These are phyloP conservation scores for Aquilaria malaccensis DNA, from an alignment of 345 rosid genomes.

Conservation along the genomic window DNA sequence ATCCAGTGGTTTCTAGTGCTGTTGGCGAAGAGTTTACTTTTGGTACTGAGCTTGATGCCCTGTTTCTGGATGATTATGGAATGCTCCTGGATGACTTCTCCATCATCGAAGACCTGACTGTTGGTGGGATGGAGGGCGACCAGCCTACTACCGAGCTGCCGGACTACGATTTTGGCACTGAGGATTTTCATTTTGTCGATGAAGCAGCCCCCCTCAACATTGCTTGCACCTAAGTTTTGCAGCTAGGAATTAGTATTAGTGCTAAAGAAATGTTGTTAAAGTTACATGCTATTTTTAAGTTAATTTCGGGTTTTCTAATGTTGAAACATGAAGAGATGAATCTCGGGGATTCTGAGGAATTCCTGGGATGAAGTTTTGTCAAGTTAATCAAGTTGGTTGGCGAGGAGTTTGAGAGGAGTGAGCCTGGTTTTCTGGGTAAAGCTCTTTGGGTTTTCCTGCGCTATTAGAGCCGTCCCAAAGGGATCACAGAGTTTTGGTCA, in stretches of 20 bases:
- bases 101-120: slow-evolving; percentile 41
- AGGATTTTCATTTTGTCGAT: slow-evolving; percentile 2
- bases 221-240: slow-evolving; percentile 82
- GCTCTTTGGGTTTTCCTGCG: slow-evolving; percentile 56
- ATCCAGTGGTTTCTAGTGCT: slow-evolving; percentile 25
- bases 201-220: slow-evolving; percentile 26
- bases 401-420: slow-evolving; percentile 12
- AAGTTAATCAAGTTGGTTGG: slow-evolving; percentile 14
- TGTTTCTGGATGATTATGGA: slow-evolving; percentile 45
- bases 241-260: slow-evolving; percentile 32
- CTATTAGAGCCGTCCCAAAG: slow-evolving; percentile 60
- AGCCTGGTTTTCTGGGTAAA: background rate
- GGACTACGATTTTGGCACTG: slow-evolving; percentile 42
- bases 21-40: slow-evolving; percentile 34
- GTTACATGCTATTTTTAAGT: background rate
- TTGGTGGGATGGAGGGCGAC: slow-evolving; percentile 37
- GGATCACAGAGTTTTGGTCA: background rate
- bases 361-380: slow-evolving; percentile 11
- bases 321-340: slow-evolving; percentile 1
- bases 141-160: slow-evolving; percentile 55
- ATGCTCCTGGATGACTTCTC: slow-evolving; percentile 41
- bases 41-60: slow-evolving; percentile 30
- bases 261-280: background rate
- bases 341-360: slow-evolving; percentile 15
- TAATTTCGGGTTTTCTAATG: background rate